Base-by-base conservation (phyloP, 2,329 filamentous ascomycete genomes). In the Aureobasidium subglaciale region DNA sequence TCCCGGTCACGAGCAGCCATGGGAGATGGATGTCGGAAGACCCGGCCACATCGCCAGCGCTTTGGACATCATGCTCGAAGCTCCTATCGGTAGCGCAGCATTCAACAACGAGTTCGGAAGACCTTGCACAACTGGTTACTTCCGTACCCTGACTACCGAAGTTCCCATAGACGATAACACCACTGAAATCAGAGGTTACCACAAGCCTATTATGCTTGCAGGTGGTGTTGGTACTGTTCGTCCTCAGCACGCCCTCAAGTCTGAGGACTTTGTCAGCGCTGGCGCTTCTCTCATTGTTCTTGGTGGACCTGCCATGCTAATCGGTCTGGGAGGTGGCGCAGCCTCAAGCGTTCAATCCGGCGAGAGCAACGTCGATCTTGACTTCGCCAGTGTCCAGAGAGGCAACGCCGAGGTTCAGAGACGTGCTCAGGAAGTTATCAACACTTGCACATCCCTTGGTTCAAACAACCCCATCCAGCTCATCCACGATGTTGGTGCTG, bases 91-190 rank as follows among this genome's bases (percentile, higher is more conserved):
- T 32, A 93, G 88, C 64, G 93, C 93, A 49, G 84, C 89, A 18
- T 97, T 95, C 78, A 97, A 97, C 77, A 99, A 99, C 67, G 93
- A 96, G 67, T 99, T 97, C 65, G 93, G 93, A 24, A 83, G 93
- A 34, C 92, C 93, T 32, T 90, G 86, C 66, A 86, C 95, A 11
- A 82, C 86, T 2, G 93, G 93, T 20, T 92, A 90, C 67, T 99
- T 99, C 78, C 81, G 92, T 59, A 99, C 93, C 1, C 79, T 99
- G 34, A 82, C 95, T 27, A 87, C 85, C 40, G 79, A 84, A 56
- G 78, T 87, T 27, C 76, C 80, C 24, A 71, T 79, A n/a, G 78
- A 76, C 41, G 77, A 82, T 56, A 81, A 81, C 37, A 76, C 80
- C 58, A 78, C 78, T 18, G 90, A 95, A 62, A 81, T 89, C 66